Conservation (phyloP, 257 asterid genomes). For the Cynanchum wilfordii region DNA sequence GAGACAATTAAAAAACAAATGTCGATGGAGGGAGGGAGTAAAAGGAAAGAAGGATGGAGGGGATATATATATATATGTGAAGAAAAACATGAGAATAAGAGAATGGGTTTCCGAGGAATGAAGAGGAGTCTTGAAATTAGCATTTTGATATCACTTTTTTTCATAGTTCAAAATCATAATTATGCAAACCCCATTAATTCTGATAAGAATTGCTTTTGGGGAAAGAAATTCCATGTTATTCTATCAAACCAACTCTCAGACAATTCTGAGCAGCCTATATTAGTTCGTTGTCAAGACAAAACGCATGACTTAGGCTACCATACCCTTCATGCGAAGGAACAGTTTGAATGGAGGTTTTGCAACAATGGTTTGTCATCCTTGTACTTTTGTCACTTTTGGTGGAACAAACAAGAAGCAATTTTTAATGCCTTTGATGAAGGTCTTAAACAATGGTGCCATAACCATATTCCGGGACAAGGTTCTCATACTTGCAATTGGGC, state of each 20-base stretch:
- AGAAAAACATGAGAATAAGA: too few relatives aligned
- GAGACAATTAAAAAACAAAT: too few relatives aligned
- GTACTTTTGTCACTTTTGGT: not conserved
- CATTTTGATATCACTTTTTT: not conserved
- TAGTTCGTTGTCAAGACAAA: constrained; percentile 7
- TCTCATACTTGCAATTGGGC: not conserved
- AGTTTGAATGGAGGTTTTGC: not conserved
- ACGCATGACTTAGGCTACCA: constrained; percentile 9
- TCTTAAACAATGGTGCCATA: not conserved
- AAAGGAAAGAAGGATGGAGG: too few relatives aligned
- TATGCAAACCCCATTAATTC: not conserved
- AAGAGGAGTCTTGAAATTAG: not conserved
- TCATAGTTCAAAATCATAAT: not conserved
- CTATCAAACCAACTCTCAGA: not conserved
- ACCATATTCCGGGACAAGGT: not conserved
- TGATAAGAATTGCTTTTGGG: not conserved
- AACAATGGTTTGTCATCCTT: not conserved
- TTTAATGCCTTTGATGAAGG: not conserved
- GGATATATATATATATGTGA: too few relatives aligned
- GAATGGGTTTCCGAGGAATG: not conserved
- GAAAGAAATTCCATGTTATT: not conserved
- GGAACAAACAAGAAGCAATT: not conserved
- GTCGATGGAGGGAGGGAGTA: too few relatives aligned
- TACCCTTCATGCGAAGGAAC: not conserved
- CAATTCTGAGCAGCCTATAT: not conserved